Evolutionary conservation across 2,329 filamentous ascomycete genomes (phyloP), one percentile per base, ranked within the genome.

Genomic region (Aspergillus pseudonomiae): DNA sequence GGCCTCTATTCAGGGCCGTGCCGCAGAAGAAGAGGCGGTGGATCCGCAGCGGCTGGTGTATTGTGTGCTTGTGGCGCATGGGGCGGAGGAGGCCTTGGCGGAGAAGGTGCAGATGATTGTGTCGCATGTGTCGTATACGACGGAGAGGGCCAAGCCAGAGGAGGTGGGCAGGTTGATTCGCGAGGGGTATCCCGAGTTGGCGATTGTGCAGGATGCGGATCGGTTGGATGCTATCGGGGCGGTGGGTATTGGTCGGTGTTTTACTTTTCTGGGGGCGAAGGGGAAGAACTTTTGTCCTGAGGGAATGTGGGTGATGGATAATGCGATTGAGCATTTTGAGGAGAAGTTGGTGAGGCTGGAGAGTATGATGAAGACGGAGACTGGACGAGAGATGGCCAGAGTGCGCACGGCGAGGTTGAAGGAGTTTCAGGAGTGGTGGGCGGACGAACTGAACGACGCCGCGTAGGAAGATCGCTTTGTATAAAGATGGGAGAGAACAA

Each of bases 121-220:
- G 68, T 84, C 88, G 10, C 87, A 91, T 60, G 92, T 97, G 21
- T 92, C 91, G 66, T 97, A 92, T 80, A 89, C 87, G 3, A 84
- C 85, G 67, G 94, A 97, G 78, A 81, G 86, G 56, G 70, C 72
- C n/a, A 83, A 93, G 72, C 89, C 90, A 1, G 79, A 78, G 6
- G 78, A 80, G 14, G 88, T 92, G 10, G 77, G 77, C n/a, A 77
- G 80, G 1, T 81, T 94, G n/a, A 81, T 96, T n/a, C 75, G 74
- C 6, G 73, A 72, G 7, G 73, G 73, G 4, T 82, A 91, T 74
- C 92, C 92, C 1, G 92, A 95, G 76, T 81, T 95, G 39, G 93
- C 88, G 0, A 86, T 96, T 55, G 93, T 97, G 36, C 94, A 97
- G 79, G 94, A 97, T 77, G 94, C 94, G 4, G 94, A 97, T 80